Conservation (phyloP, 352 stramenopile species). For the Globisporangium nodosum region DNA sequence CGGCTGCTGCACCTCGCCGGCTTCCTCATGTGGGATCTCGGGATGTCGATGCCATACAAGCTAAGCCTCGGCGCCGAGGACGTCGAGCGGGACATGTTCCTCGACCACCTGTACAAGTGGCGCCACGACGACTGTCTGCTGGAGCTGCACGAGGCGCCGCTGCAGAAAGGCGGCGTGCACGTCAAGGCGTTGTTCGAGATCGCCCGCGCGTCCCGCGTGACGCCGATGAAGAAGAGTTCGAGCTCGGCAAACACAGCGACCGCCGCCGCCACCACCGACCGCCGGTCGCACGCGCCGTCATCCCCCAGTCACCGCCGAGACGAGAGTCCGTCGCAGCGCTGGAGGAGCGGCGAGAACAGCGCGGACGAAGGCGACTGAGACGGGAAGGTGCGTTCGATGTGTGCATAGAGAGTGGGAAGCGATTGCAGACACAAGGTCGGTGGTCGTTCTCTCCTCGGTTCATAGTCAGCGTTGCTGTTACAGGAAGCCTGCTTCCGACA, state of each 20-base stretch:
- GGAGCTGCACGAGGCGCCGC: constrained; percentile 27
- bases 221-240: constrained; percentile 5
- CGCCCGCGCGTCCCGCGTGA: constrained; percentile 19
- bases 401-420: background rate
- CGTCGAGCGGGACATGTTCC: constrained; percentile 63
- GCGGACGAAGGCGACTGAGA: constrained; percentile 12
- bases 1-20: constrained; percentile 66
- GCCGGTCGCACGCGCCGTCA: background rate
- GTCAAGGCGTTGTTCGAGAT: constrained; percentile 59
- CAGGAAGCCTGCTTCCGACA: constrained; percentile 84
- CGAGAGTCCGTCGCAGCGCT: constrained; percentile 1
- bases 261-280: background rate
- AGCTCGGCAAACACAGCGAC: constrained; percentile 1
- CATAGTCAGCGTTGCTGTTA: constrained; percentile 13
- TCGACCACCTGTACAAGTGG: constrained; percentile 64
- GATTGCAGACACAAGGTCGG: background rate
- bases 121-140: constrained; percentile 44
- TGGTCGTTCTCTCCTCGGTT: no score
- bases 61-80: constrained; percentile 71
- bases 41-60: constrained; percentile 90
- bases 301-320: background rate
- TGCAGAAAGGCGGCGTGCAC: constrained; percentile 36
- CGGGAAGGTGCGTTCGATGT: background rate
- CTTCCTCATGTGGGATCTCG: constrained; percentile 84
- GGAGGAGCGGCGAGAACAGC: constrained; percentile 10